These are phyloP conservation scores for Globisporangium radiosum DNA, from an alignment of 352 stramenopile species.

Conservation along the genomic window DNA sequence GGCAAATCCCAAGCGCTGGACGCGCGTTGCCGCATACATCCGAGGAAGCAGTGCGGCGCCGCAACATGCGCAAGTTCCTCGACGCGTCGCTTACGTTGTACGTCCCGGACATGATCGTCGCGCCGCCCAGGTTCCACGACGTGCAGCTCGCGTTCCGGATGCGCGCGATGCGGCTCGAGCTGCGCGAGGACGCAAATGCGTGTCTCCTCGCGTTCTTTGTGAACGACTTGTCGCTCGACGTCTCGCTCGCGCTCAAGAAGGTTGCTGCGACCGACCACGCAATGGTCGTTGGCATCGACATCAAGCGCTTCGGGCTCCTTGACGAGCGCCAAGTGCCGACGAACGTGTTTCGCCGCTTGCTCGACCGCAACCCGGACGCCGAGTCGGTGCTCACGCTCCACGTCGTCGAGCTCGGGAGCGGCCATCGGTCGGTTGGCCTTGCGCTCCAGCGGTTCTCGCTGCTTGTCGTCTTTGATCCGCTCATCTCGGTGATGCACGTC, in stretches of 20 bases:
- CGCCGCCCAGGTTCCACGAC: slow-evolving; percentile 44
- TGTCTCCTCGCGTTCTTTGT: slow-evolving; percentile 54
- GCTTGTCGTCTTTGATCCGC: slow-evolving; percentile 70
- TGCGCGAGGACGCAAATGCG: slow-evolving; percentile 44
- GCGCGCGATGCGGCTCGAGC: slow-evolving; percentile 31
- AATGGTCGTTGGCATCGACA: slow-evolving; percentile 40
- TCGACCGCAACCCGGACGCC: slow-evolving; percentile 70
- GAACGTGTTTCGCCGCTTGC: slow-evolving; percentile 70
- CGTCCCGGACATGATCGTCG: slow-evolving; percentile 31
- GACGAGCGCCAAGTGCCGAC: slow-evolving; percentile 53
- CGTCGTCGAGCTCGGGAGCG: slow-evolving; percentile 38
- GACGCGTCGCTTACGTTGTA: slow-evolving; percentile 59
- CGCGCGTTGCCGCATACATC: slow-evolving; percentile 35
- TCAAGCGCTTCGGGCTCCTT: slow-evolving; percentile 59
- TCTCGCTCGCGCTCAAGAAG: slow-evolving; percentile 47
- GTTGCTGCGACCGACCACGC: slow-evolving; percentile 23
- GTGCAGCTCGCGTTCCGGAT: slow-evolving; percentile 58
- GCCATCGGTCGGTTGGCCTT: slow-evolving; percentile 49
- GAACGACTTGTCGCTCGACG: slow-evolving; percentile 32
- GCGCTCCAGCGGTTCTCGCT: slow-evolving; percentile 58
- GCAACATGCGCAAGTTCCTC: slow-evolving; percentile 62
- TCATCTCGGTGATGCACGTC: slow-evolving; percentile 43
- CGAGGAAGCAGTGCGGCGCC: slow-evolving; percentile 35
- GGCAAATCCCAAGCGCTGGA: slow-evolving; percentile 55
- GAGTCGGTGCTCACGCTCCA: slow-evolving; percentile 45